Base-by-base conservation (phyloP, 1,284 basidiomycete species). In the Malassezia slooffiae region DNA sequence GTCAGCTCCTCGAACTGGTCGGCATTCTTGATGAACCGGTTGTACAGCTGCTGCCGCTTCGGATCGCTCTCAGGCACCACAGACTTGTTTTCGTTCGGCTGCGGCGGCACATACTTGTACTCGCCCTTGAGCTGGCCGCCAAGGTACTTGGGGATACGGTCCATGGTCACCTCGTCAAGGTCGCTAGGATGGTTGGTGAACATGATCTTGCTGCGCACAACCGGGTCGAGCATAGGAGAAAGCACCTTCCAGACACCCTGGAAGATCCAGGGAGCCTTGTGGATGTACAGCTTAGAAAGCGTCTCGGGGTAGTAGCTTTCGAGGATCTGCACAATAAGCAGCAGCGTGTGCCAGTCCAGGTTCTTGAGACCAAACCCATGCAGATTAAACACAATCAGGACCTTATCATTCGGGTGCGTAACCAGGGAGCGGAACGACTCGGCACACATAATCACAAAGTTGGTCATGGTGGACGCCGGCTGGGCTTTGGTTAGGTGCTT, bases 261-360 rank as follows among this genome's bases (percentile, higher is more conserved):
- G 52, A 72, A 71, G 38, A 72, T 67, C 70, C 70, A 71, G 2
- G 70, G 71, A 1, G 71, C 69, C 11, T 66, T 61, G 57, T 71
- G 63, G 32, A 71, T 62, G 43, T 67, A 62, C 27, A 71, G 60
- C 32, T 55, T 62, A 24, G 57, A 62, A 17, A 72, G 62, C 15
- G 67, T 68, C 43, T 71, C 70, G 3, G 70, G 70, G 45, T 70
- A 72, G 55, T 71, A 70, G 4, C 65, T 63, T 43, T 71, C 65
- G 31, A 70, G 50, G 42, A 64, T 67, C 41, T 60, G 56, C 40
- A 64, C 43, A 29, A 67, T 58, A 35, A 51, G 64, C 27, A 22
- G 40, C 6, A 50, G 34, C 22, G 59, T 52, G 41, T 54, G 52
- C 62, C 62, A 64, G 52, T 62, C 62, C 58, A 67, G 59, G 50